These are phyloP conservation scores for Candida oleophila DNA, from an alignment of 805 yeast species.

Conservation along the genomic window DNA sequence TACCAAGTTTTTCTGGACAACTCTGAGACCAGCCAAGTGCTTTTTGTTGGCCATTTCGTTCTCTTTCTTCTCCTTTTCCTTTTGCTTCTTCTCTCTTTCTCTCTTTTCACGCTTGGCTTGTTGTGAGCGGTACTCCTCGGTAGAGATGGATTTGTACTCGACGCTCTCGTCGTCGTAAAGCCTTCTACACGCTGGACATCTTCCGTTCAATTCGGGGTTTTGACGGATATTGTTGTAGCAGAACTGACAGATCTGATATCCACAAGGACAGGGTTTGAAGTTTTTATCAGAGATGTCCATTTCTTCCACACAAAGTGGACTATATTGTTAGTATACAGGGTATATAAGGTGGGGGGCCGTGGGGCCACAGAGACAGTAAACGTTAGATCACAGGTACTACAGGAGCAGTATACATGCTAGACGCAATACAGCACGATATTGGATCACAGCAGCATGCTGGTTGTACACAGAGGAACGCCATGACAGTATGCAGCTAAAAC, in stretches of 20 bases:
- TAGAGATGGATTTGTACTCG: constrained; percentile 76
- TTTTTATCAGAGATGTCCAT: constrained; percentile 95
- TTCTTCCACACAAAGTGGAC: constrained; percentile 97
- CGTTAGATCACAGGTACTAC: too few species aligned
- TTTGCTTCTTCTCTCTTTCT: constrained; percentile 78
- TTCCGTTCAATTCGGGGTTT: constrained; percentile 91
- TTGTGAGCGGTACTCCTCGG: constrained; percentile 85
- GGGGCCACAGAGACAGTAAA: too few species aligned
- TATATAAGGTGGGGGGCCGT: too few species aligned
- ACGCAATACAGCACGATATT: too few species aligned
- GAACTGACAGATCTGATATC: constrained; percentile 96
- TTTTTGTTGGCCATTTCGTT: constrained; percentile 80
- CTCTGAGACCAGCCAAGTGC: constrained; percentile 94
- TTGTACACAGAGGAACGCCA: too few species aligned
- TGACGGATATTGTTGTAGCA: constrained; percentile 96
- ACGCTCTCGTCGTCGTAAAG: constrained; percentile 91
- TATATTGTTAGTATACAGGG: constrained; percentile 27
- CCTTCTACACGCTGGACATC: constrained; percentile 97
- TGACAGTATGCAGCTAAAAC: too few species aligned
- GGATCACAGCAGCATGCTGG: too few species aligned
- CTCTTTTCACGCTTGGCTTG: constrained; percentile 77
- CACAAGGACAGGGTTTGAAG: constrained; percentile 99
- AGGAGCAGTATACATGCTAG: too few species aligned
- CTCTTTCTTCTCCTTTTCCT: constrained; percentile 90
- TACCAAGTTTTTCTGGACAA: constrained; percentile 95